Percentiles rank a stretch among this genome's conserved stretches.
Evolutionary conservation across 2,329 filamentous ascomycete genomes (phyloP).

Genomic region (Colletotrichum tofieldiae): DNA sequence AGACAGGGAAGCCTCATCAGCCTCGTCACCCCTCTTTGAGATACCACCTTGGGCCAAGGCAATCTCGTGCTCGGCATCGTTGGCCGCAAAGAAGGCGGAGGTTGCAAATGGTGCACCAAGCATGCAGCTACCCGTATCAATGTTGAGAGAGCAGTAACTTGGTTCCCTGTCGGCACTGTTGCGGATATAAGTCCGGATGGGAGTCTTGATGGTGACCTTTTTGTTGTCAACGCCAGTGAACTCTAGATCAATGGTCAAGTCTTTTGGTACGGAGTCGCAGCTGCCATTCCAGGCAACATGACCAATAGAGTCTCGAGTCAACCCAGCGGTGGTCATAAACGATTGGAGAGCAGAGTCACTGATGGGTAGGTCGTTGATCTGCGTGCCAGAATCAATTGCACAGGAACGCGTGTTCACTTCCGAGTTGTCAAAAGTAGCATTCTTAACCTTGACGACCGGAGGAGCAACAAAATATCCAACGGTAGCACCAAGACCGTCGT

Average conservation of each 20-base stretch:
- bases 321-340: constrained; percentile 11
- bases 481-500: constrained; percentile 19
- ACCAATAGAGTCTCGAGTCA: constrained; percentile 18
- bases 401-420: background rate
- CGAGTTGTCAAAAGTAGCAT: constrained; percentile 21
- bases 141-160: constrained; percentile 25
- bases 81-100: constrained; percentile 26
- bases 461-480: constrained; percentile 33
- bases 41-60: constrained; percentile 30
- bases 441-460: constrained; percentile 30
- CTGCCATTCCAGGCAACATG: constrained; percentile 20
- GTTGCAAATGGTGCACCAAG: constrained; percentile 30
- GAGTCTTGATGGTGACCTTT: constrained; percentile 28
- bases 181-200: constrained; percentile 38
- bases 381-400: constrained; percentile 29
- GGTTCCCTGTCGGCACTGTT: constrained; percentile 24
- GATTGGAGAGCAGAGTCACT: background rate
- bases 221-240: constrained; percentile 27
- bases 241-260: constrained; percentile 34
- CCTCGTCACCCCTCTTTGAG: constrained; percentile 11
- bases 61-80: constrained; percentile 31
- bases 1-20: constrained; percentile 10
- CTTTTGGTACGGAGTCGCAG: constrained; percentile 27
- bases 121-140: constrained; percentile 30
- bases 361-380: constrained; percentile 30